phyloP scores from a whole-genome alignment of 2,329 filamentous ascomycete genomes.

The Pyrenochaeta sp. region DNA sequence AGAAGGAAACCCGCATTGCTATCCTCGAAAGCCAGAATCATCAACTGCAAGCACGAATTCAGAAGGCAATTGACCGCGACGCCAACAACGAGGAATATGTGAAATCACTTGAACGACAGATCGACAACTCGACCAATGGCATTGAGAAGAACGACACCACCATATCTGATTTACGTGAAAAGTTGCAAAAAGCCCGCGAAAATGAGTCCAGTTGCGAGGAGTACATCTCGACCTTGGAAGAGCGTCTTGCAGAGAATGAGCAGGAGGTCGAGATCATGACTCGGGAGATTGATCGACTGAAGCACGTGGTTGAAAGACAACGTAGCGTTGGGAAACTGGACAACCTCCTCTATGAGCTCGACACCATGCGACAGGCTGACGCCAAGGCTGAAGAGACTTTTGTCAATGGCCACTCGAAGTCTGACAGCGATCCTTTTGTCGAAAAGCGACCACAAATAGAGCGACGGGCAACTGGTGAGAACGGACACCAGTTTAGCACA shows the following conservation, averaged over 20 bases:
- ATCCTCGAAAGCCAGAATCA: constrained; percentile 92
- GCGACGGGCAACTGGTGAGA: constrained; percentile 32
- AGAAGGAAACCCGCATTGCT: constrained; percentile 92
- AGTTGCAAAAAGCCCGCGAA: constrained; percentile 85
- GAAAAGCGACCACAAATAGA: constrained; percentile 39
- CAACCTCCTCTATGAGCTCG: constrained; percentile 88
- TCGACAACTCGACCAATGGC: constrained; percentile 88
- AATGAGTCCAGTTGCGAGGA: constrained; percentile 92
- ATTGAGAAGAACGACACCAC: constrained; percentile 92
- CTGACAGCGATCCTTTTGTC: constrained; percentile 42
- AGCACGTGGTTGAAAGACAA: constrained; percentile 95
- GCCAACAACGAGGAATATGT: constrained; percentile 91
- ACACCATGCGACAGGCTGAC: constrained; percentile 62
- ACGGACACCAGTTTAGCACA: constrained; percentile 41
- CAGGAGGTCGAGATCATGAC: constrained; percentile 98
- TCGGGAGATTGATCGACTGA: constrained; percentile 90
- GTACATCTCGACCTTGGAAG: constrained; percentile 96
- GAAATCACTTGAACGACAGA: constrained; percentile 86
- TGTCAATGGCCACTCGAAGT: constrained; percentile 48
- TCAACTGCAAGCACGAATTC: constrained; percentile 87
- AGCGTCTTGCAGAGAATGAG: constrained; percentile 92
- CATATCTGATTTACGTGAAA: constrained; percentile 86
- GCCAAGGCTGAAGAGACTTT: constrained; percentile 38
- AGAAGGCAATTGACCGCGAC: constrained; percentile 92
- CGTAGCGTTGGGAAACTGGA: constrained; percentile 94